Conservation (phyloP, 495 filamentous ascomycete species). For the Aspergillus olivimuriae region DNA sequence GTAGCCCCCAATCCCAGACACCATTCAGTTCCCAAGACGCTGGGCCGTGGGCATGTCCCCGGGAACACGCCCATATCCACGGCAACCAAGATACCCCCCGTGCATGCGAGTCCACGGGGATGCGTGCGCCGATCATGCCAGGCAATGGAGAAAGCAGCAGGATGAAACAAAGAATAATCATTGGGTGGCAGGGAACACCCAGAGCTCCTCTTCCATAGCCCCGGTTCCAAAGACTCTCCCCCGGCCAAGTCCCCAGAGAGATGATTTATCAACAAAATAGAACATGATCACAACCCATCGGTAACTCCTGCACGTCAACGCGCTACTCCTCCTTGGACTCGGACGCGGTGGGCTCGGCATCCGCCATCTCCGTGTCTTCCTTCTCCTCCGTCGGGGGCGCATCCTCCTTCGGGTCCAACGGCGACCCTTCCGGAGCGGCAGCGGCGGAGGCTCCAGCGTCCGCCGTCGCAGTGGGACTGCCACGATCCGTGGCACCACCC, state of each 20-base stretch:
- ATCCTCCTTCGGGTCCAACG: conserved; percentile 11
- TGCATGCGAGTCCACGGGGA: background rate
- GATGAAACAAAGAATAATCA: background rate
- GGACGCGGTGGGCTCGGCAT: conserved; percentile 19
- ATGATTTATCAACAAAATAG: background rate
- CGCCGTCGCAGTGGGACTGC: no score
- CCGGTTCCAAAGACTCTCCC: background rate
- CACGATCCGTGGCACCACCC: conserved; percentile 6
- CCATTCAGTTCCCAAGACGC: background rate
- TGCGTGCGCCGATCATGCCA: conserved; percentile 14
- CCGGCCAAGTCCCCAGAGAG: background rate
- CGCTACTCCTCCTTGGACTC: conserved; percentile 12
- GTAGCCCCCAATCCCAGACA: background rate
- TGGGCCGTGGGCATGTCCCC: background rate
- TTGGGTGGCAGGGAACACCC: background rate
- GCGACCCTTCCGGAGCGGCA: conserved; percentile 8
- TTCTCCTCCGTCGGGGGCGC: conserved; percentile 12
- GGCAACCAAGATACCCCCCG: background rate
- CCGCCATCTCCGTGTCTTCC: conserved; percentile 34
- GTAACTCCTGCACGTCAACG: no score
- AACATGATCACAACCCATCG: background rate
- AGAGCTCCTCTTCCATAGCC: background rate
- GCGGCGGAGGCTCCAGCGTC: conserved; percentile 1
- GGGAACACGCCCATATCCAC: conserved; percentile 2
- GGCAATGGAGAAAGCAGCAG: background rate